phyloP scores from a whole-genome alignment of 208 protist genomes.

The Trypanosoma boissoni region DNA sequence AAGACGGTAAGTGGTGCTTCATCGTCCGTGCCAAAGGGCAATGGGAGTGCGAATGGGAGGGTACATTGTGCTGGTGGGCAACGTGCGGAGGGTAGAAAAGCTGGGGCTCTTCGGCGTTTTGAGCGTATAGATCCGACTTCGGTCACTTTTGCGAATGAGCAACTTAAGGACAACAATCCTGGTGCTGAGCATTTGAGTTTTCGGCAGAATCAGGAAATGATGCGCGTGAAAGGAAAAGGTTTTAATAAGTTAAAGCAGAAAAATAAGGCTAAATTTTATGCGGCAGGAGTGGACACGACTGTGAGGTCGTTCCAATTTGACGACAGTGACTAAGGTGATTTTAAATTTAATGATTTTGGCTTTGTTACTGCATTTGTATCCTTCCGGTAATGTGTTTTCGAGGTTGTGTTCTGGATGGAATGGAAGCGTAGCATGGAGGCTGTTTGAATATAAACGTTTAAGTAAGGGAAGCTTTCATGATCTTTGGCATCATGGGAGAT shows the following conservation, averaged over 20 bases:
- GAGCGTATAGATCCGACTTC: slow-evolving; percentile 74
- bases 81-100: slow-evolving; percentile 33
- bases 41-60: too few relatives aligned
- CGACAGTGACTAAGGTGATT: slow-evolving; percentile 67
- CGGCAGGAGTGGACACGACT: slow-evolving; percentile 62
- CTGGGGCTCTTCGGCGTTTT: slow-evolving; percentile 57
- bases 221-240: slow-evolving; percentile 77
- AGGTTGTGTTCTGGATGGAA: too few relatives aligned
- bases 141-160: slow-evolving; percentile 57
- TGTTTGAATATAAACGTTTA: slow-evolving; percentile 3
- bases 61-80: slow-evolving; percentile 3
- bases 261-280: slow-evolving; percentile 88
- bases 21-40: too few relatives aligned
- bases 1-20: not conserved
- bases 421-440: too few relatives aligned
- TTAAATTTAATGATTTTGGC: not conserved
- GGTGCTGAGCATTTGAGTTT: slow-evolving; percentile 61
- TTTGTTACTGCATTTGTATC: slow-evolving; percentile 4
- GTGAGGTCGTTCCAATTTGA: slow-evolving; percentile 81
- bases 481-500: slow-evolving; percentile 7
- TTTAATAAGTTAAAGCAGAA: slow-evolving; percentile 92
- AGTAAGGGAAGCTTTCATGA: not conserved
- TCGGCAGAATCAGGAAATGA: slow-evolving; percentile 88
- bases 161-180: slow-evolving; percentile 62
- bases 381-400: too few relatives aligned